Percentiles rank a stretch among this genome's conserved stretches.
phyloP scores from a whole-genome alignment of 768 basidiomycete genomes.

The Chalciporus sphaerocephalus region DNA sequence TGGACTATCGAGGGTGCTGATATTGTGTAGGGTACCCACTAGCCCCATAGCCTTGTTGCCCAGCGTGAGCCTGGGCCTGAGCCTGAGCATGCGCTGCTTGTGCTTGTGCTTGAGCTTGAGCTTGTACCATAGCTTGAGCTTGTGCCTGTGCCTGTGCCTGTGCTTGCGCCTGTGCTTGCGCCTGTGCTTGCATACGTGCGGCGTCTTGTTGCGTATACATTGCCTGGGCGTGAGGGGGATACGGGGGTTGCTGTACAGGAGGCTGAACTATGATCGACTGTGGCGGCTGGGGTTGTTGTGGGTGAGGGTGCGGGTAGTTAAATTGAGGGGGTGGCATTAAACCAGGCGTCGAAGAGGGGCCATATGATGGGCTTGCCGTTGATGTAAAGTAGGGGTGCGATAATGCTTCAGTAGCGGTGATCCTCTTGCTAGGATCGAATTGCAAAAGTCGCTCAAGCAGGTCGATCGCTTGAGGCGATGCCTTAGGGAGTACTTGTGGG shows the following conservation, averaged over 20 bases:
- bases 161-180: slow-evolving; percentile 38
- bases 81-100: slow-evolving; percentile 41
- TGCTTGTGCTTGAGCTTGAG: slow-evolving; percentile 30
- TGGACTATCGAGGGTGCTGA: slow-evolving; percentile 28
- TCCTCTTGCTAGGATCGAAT: slow-evolving; percentile 90
- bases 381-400: slow-evolving; percentile 88
- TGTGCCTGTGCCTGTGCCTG: slow-evolving; percentile 39
- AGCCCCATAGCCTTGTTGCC: slow-evolving; percentile 27
- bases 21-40: slow-evolving; percentile 30
- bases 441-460: slow-evolving; percentile 91
- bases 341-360: slow-evolving; percentile 38
- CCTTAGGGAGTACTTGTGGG: slow-evolving; percentile 78
- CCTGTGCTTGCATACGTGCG: slow-evolving; percentile 40
- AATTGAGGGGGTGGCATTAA: slow-evolving; percentile 67
- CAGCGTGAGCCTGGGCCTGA: slow-evolving; percentile 33
- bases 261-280: slow-evolving; percentile 36
- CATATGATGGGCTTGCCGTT: slow-evolving; percentile 34
- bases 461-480: slow-evolving; percentile 85
- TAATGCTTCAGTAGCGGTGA: slow-evolving; percentile 88
- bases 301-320: slow-evolving; percentile 63
- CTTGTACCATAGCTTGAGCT: slow-evolving; percentile 29
- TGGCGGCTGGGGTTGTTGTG: slow-evolving; percentile 42
- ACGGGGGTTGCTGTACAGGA: slow-evolving; percentile 34
- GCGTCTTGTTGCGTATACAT: slow-evolving; percentile 32
- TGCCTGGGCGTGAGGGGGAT: slow-evolving; percentile 31